Base-by-base conservation (phyloP, 352 stramenopile genomes). In the Phytopythium vexans region DNA sequence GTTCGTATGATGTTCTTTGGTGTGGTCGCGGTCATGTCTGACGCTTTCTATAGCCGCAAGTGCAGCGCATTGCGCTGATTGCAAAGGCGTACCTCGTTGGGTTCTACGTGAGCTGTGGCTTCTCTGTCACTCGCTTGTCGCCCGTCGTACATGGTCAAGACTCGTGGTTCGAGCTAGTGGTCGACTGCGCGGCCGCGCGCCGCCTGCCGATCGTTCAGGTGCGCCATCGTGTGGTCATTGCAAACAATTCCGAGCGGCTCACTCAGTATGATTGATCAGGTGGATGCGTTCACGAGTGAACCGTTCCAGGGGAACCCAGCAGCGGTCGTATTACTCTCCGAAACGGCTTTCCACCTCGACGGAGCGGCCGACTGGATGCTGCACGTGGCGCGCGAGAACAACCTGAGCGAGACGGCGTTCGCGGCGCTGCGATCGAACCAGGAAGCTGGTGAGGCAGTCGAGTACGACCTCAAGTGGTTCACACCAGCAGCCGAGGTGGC, bases 361-460 rank as follows among this genome's bases (percentile, higher is more conserved):
- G 45, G 14, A 0, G 70, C 60, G 6, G 43, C 58, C 2, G 15
- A 64, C 15, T 87, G 75, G 75, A 89, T 89, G 78, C 73, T 82
- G 41, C 70, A 60, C 9, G 85, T 98, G 16, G 92, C 86, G 21
- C 76, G 75, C 47, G 89, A 98, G 64, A 96, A 97, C 55, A 97
- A 98, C 58, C 58, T 98, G 21, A 90, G 81, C 35, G 89, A 98
- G 64, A 98, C 94, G 12, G 92, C 90, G 10, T 98, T 90, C 67
- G 60, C 92, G 53, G 86, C 68, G 12, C 64, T 41, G 35, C 61
- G 68, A 11, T 34, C 49, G 21, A 36, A 15, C 47, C 14, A 43
- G 40, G 6, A n/a, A 40, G 49, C 40, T 8, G 42, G 45, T 3
- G 31, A 58, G 12, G 31, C 72, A 2, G 51, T 56, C 2, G 56